These are phyloP conservation scores for Candida oleophila DNA, from an alignment of 805 yeast genomes.

Conservation along the genomic window DNA sequence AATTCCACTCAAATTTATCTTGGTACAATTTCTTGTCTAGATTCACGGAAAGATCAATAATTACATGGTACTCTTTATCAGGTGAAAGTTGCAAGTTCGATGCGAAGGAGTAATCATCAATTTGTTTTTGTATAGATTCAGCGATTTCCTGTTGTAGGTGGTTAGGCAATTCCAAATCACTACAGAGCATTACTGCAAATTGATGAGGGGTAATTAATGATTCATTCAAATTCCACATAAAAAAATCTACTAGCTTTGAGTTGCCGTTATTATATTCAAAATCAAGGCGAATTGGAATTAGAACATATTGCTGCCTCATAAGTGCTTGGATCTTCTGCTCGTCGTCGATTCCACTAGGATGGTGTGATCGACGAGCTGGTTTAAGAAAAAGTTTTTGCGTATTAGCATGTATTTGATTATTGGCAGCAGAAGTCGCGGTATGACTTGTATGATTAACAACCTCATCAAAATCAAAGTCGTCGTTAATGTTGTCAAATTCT, in stretches of 20 bases:
- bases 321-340: conserved; percentile 8
- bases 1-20: conserved; percentile 95
- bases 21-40: conserved; percentile 81
- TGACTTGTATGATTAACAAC: conserved; percentile 16
- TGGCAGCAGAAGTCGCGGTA: conserved; percentile 2
- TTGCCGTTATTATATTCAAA: conserved; percentile 56
- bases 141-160: conserved; percentile 63
- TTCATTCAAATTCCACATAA: conserved; percentile 75
- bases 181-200: conserved; percentile 71
- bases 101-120: conserved; percentile 69
- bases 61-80: conserved; percentile 61
- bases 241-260: conserved; percentile 55
- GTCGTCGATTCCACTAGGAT: conserved; percentile 4
- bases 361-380: conserved; percentile 6
- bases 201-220: conserved; percentile 67
- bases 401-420: conserved; percentile 8
- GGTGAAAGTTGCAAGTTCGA: conserved; percentile 65
- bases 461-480: conserved; percentile 39
- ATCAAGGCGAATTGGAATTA: conserved; percentile 67
- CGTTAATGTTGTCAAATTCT: conserved; percentile 67
- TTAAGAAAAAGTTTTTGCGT: conserved; percentile 10
- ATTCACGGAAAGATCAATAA: conserved; percentile 78
- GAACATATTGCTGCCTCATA: conserved; percentile 32
- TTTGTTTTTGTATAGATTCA: conserved; percentile 72
- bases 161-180: conserved; percentile 78